Conservation (phyloP, 2,329 filamentous ascomycete species). For the Colletotrichum salicis region DNA sequence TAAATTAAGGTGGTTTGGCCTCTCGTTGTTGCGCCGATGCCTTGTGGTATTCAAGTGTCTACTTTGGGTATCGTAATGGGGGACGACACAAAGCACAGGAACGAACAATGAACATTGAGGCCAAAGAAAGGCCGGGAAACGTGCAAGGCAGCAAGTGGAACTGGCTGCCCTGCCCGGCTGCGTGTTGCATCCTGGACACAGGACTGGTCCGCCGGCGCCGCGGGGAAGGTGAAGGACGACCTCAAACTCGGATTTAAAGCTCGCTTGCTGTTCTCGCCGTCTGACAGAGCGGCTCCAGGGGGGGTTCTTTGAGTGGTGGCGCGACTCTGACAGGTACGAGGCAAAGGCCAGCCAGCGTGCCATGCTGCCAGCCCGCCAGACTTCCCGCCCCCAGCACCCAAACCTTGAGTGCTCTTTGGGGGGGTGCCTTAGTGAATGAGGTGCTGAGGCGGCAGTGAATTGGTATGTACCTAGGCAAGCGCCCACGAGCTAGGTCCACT, state of each 20-base stretch:
- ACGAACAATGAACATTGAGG: not conserved
- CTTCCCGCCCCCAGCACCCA: not conserved
- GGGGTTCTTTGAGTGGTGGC: not conserved
- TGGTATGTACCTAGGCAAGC: not conserved
- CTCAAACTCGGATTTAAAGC: not conserved
- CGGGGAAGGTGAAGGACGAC: not conserved
- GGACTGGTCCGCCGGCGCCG: conserved; percentile 8
- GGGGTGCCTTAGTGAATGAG: not conserved
- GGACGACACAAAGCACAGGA: not conserved
- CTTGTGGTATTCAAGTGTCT: not conserved
- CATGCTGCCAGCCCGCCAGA: conserved; percentile 2
- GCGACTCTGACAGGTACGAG: not conserved
- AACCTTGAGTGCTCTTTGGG: not conserved
- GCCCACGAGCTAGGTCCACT: not conserved
- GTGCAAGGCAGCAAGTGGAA: conserved; percentile 4
- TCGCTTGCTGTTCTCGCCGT: not conserved
- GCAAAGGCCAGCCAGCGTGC: not conserved
- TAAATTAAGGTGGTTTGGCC: not conserved
- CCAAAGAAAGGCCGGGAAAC: not conserved
- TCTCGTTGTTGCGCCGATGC: not conserved
- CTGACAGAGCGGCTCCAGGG: not conserved
- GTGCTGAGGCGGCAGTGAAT: not conserved
- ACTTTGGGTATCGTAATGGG: not conserved
- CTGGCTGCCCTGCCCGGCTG: not conserved
- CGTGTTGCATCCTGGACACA: conserved; percentile 4